Base-by-base conservation (phyloP, 345 rosid genomes). In the Salix koriyanagi region DNA sequence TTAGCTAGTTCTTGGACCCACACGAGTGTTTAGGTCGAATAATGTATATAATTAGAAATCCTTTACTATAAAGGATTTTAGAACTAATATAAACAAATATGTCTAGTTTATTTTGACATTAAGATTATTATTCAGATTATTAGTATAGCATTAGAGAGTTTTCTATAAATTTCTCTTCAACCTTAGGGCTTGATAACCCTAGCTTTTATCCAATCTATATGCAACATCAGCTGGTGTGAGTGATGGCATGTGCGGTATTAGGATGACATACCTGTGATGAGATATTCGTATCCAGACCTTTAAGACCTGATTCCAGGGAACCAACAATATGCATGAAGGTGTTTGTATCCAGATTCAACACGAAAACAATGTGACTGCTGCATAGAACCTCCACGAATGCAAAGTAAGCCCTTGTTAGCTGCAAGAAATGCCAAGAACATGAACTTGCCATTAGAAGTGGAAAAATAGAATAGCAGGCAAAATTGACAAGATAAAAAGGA, bases 301-400 rank as follows among this genome's bases (percentile, higher is more conserved):
- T 94, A 76, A 96, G 93, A 71, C 99, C 99, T 54, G 98, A 96
- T 84, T 94, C 99, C 79, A 96, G 97, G 58, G 98, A 96, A 46
- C 97, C 90, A 36, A 91, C 95, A 12, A 96, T 86, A 85, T 96
- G 98, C 94, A 84, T 88, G 79, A 96, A 96, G 78, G 98, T 91
- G 76, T 89, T 88, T 18, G 95, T 85, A 81, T 92, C 94, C 77
- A 94, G 86, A 87, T 91, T 96, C 85, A 96, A 76, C 67, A 96
- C 77, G 76, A 94, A 90, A 77, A 70, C 72, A 9, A 96, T 86
- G 83, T 96, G 99, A 82, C 89, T 86, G 75, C 87, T 85, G 86
- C 90, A 92, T 67, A 96, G 86, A 79, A 90, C 97, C 86, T 96
- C 99, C 84, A 96, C 78, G 87, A 96, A 92, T 37, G 94, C 91